These are phyloP conservation scores for Penicillium paxilli DNA, from an alignment of 495 filamentous ascomycete genomes.

Conservation along the genomic window DNA sequence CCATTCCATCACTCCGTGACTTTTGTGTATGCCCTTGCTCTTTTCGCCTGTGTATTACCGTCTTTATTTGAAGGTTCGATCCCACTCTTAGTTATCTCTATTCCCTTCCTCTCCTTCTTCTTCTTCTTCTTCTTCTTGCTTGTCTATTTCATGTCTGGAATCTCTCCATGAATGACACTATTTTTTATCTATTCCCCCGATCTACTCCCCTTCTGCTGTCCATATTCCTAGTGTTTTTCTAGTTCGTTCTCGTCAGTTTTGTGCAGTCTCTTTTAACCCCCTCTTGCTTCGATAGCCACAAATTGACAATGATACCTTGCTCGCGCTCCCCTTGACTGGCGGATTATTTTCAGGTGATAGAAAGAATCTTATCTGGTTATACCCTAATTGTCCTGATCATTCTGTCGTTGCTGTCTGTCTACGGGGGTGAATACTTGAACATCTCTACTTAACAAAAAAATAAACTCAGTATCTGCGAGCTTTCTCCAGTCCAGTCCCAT, in stretches of 20 bases:
- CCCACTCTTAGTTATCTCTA: background rate
- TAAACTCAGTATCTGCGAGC: too few relatives aligned
- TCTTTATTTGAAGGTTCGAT: background rate
- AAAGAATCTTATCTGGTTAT: too few relatives aligned
- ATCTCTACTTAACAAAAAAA: too few relatives aligned
- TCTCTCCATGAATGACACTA: conserved; percentile 2
- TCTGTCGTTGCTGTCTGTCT: too few relatives aligned
- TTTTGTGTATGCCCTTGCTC: background rate
- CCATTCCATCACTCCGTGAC: background rate
- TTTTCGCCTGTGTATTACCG: background rate
- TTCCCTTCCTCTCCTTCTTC: too few relatives aligned
- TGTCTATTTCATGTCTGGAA: background rate
- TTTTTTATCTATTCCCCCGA: background rate
- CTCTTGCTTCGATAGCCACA: conserved; percentile 9
- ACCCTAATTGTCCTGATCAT: too few relatives aligned
- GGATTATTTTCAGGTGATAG: too few relatives aligned
- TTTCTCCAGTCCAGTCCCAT: too few relatives aligned
- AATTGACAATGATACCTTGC: conserved; percentile 17
- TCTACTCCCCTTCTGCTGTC: conserved; percentile 12
- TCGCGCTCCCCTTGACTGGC: too few relatives aligned
- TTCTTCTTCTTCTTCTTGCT: too few relatives aligned
- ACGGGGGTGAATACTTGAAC: too few relatives aligned
- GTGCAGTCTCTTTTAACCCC: conserved; percentile 1
- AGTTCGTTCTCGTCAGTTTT: background rate
- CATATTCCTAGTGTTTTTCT: conserved; percentile 9